A percentile compares a stretch with the other conserved stretches of the same genome.
Evolutionary conservation across 148 eudicot genomes (phyloP).

Genomic region (Salicornia ramosissima): DNA sequence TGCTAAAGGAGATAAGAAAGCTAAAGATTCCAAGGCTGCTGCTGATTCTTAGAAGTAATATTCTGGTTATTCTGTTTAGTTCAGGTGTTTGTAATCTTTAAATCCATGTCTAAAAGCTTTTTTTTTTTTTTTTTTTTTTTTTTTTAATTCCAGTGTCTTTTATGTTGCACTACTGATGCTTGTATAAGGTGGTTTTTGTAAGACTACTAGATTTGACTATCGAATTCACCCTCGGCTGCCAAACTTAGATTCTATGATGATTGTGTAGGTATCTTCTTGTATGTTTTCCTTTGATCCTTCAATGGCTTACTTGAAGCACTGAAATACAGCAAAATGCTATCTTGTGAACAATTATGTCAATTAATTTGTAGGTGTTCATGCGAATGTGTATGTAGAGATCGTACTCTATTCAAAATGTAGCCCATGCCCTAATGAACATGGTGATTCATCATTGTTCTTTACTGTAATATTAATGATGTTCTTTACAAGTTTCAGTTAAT

Average conservation of each 20-base stretch:
- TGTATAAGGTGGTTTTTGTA: slow-evolving; percentile 4
- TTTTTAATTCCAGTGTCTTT: not conserved
- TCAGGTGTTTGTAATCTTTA: slow-evolving; percentile 16
- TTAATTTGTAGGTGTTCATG: too few relatives aligned
- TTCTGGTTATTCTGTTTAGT: not conserved
- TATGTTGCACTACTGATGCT: slow-evolving; percentile 4
- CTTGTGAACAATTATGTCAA: too few relatives aligned
- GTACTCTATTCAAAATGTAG: too few relatives aligned
- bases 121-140: too few relatives aligned
- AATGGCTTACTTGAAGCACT: too few relatives aligned
- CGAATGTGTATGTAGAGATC: too few relatives aligned
- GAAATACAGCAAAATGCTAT: too few relatives aligned
- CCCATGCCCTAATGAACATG: too few relatives aligned
- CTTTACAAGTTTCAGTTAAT: too few relatives aligned
- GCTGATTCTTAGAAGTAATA: slow-evolving; percentile 20
- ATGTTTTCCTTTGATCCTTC: slow-evolving; percentile 1
- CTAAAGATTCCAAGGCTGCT: slow-evolving; percentile 24
- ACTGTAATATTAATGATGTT: too few relatives aligned
- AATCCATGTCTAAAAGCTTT: not conserved
- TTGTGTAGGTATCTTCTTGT: not conserved
- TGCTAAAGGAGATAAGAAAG: slow-evolving; percentile 25
- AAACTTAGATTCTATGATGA: not conserved
- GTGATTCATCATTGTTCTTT: too few relatives aligned
- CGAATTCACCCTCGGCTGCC: not conserved
- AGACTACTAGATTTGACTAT: slow-evolving; percentile 2